Conservation (phyloP, 23 red algal genomes). For the Gracilaria vermiculophylla region DNA sequence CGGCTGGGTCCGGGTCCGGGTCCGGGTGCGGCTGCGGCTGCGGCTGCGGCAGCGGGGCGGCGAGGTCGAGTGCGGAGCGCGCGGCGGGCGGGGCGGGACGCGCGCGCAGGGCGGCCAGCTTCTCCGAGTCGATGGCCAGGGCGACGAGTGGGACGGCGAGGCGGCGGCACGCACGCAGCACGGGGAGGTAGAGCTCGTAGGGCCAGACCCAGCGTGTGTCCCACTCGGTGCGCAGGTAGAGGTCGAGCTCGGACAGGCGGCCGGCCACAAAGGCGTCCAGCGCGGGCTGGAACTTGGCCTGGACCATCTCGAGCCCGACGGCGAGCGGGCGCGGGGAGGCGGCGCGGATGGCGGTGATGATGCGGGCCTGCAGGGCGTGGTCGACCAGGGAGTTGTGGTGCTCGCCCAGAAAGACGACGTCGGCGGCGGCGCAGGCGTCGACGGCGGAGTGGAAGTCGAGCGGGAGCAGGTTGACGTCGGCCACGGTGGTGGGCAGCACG, state of each 20-base stretch:
- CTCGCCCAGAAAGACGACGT: slow-evolving; percentile 65
- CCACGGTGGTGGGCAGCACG: slow-evolving; percentile 31
- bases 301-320: slow-evolving; percentile 69
- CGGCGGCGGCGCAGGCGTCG: not conserved
- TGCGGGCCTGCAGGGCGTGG: slow-evolving; percentile 36
- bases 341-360: slow-evolving; percentile 26
- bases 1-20: not conserved
- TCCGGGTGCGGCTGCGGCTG: not conserved
- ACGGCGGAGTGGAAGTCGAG: slow-evolving; percentile 21
- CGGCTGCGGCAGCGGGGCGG: not conserved
- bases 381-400: slow-evolving; percentile 64
- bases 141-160: slow-evolving; percentile 47
- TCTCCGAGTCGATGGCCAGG: slow-evolving; percentile 42
- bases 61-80: not conserved
- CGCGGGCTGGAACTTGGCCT: slow-evolving; percentile 39
- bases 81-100: not conserved
- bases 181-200: slow-evolving; percentile 72
- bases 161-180: slow-evolving; percentile 48
- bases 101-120: slow-evolving; percentile 10
- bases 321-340: not conserved
- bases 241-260: slow-evolving; percentile 55
- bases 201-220: slow-evolving; percentile 78
- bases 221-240: slow-evolving; percentile 74
- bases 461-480: slow-evolving; percentile 49
- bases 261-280: slow-evolving; percentile 65